Conservation (phyloP, 306 rosid genomes). For the Cicer pinnatifidum region DNA sequence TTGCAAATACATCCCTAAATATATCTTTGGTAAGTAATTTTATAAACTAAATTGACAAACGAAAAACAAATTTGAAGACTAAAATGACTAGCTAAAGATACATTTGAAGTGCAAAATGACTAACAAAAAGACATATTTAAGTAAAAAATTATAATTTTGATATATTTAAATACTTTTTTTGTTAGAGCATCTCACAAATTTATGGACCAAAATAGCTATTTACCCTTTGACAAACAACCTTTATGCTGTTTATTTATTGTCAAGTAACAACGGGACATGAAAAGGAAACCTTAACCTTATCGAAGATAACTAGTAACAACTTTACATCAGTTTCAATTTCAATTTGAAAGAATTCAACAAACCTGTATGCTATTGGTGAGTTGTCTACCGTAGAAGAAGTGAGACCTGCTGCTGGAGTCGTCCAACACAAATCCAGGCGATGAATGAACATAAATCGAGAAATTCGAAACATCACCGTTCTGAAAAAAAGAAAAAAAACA, state of each 20-base stretch:
- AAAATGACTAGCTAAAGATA: too few species aligned
- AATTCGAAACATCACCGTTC: constrained; percentile 59
- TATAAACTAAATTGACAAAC: too few species aligned
- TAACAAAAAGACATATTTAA: too few species aligned
- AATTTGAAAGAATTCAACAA: not conserved
- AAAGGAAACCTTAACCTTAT: not conserved
- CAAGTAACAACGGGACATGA: not conserved
- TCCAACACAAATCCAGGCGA: constrained; percentile 58
- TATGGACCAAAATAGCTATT: too few species aligned
- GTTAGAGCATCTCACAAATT: too few species aligned
- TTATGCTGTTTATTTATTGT: not conserved
- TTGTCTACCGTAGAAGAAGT: constrained; percentile 56
- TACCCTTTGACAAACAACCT: too few species aligned
- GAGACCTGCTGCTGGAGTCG: constrained; percentile 55
- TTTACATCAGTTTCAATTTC: not conserved
- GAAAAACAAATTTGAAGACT: too few species aligned
- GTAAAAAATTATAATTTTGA: too few species aligned
- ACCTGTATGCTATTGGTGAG: constrained; percentile 60
- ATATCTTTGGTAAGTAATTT: too few species aligned
- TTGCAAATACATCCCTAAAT: too few species aligned
- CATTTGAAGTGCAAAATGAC: too few species aligned
- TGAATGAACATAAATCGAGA: constrained; percentile 68
- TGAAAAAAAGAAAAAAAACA: constrained; percentile 18
- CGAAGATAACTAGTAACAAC: not conserved
- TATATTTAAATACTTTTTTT: too few species aligned